These are phyloP conservation scores for Cruciata laevipes DNA, from an alignment of 257 asterid species.

Conservation along the genomic window DNA sequence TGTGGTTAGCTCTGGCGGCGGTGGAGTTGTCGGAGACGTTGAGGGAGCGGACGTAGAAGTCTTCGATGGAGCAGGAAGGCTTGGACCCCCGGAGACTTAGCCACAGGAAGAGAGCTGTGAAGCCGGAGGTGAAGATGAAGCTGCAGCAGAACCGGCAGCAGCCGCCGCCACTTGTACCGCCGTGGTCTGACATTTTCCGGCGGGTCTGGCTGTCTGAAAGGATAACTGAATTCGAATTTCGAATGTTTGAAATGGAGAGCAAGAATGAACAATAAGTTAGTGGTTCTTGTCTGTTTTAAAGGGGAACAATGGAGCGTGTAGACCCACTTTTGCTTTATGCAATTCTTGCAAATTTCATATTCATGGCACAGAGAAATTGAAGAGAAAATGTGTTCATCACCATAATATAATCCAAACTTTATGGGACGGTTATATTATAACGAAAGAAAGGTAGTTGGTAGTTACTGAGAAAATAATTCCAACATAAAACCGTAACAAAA, in stretches of 20 bases:
- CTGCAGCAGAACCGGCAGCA: constrained; percentile 54
- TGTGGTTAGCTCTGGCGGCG: constrained; percentile 32
- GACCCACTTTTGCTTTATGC: background rate
- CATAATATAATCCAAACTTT: too few species aligned
- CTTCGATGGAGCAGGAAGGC: constrained; percentile 48
- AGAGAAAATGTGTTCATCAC: background rate
- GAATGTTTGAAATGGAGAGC: background rate
- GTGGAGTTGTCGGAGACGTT: constrained; percentile 30
- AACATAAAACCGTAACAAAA: too few species aligned
- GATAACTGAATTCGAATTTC: too few species aligned
- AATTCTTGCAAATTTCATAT: background rate
- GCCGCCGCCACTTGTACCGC: constrained; percentile 6
- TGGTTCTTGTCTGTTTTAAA: background rate
- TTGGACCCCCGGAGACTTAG: constrained; percentile 63
- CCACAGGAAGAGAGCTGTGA: constrained; percentile 82
- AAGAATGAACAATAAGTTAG: background rate
- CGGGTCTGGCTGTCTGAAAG: background rate
- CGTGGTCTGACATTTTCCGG: constrained; percentile 21
- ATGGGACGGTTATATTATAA: background rate
- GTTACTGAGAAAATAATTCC: too few species aligned
- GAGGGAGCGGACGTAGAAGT: constrained; percentile 54
- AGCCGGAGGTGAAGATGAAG: constrained; percentile 67
- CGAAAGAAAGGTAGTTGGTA: background rate
- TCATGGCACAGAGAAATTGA: background rate
- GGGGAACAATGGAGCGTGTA: background rate